A percentile compares a stretch with the other conserved stretches of the same genome.
Conservation (phyloP, 2,329 filamentous ascomycete species). For the Claviceps maximensis region DNA sequence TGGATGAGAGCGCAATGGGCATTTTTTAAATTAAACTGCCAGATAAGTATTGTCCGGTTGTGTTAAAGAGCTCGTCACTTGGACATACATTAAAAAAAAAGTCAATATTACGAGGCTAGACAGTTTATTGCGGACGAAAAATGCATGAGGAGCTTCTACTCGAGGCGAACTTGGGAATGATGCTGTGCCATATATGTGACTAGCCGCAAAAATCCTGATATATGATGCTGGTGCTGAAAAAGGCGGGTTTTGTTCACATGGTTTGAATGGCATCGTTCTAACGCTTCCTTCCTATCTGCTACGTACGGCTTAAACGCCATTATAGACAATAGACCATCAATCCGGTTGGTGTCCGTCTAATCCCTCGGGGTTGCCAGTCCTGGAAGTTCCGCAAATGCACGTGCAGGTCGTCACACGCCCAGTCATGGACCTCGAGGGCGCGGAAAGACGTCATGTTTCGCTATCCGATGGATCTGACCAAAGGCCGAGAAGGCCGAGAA, state of each 20-base stretch:
- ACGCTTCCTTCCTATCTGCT: not conserved
- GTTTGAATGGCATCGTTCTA: not conserved
- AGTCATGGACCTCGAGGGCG: not conserved
- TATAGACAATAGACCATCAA: not conserved
- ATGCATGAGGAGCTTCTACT: not conserved
- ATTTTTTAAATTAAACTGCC: conserved; percentile 19
- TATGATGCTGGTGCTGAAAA: not conserved
- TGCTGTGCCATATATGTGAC: not conserved
- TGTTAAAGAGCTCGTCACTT: not conserved
- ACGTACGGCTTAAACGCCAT: not conserved
- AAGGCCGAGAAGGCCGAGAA: not conserved
- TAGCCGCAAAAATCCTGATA: not conserved
- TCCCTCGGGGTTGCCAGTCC: not conserved
- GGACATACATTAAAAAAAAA: not conserved
- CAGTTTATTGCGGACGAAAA: not conserved
- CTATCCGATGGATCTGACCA: not conserved
- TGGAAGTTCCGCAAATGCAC: not conserved
- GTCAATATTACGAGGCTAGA: not conserved
- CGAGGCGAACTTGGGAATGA: not conserved
- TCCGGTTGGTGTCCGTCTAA: not conserved
- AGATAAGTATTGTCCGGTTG: not conserved
- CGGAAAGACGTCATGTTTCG: not conserved
- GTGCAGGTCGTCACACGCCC: not conserved
- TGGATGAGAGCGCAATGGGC: conserved; percentile 32
- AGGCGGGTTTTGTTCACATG: not conserved